Percentiles rank a stretch among this genome's conserved stretches.
Evolutionary conservation across 495 filamentous ascomycete genomes (phyloP).

Genomic region (Xylaria bambusicola): DNA sequence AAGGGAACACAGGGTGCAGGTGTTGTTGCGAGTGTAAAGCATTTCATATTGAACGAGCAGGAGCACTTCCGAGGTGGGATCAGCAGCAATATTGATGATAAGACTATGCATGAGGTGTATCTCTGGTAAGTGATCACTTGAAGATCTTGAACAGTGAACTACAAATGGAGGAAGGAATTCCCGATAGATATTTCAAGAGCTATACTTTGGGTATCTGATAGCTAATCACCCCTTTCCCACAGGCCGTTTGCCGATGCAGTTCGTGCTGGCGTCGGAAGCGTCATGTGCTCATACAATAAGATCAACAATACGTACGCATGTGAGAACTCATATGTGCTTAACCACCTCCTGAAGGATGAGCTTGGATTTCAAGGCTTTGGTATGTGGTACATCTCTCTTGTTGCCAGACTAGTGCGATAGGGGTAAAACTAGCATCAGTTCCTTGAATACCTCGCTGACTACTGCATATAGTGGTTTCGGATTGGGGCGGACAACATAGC

Average conservation of each 20-base stretch:
- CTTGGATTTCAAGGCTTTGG: conserved; percentile 63
- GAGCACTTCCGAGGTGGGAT: conserved; percentile 42
- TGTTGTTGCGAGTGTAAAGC: conserved; percentile 62
- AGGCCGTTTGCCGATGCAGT: conserved; percentile 72
- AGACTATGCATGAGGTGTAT: conserved; percentile 69
- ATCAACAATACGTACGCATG: conserved; percentile 47
- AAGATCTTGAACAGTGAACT: no score
- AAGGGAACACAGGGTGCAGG: conserved; percentile 58
- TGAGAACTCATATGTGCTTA: conserved; percentile 48
- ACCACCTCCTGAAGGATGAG: conserved; percentile 55
- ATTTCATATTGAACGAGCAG: conserved; percentile 56
- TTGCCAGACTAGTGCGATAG: not conserved
- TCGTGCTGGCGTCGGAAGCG: conserved; percentile 56
- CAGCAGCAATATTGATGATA: conserved; percentile 62
- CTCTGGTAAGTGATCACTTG: conserved; percentile 46
- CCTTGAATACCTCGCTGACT: not conserved
- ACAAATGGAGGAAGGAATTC: not conserved
- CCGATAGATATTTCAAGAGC: not conserved
- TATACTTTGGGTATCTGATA: not conserved
- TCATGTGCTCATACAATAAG: conserved; percentile 68
- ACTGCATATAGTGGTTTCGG: conserved; percentile 62
- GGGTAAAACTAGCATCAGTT: no score
- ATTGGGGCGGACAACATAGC: conserved; percentile 87
- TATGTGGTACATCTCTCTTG: conserved; percentile 34
- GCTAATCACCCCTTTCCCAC: conserved; percentile 25